A percentile compares a stretch with the other conserved stretches of the same genome.
phyloP scores from a whole-genome alignment of 1,139 yeast species.

The Hansenula sp. region DNA sequence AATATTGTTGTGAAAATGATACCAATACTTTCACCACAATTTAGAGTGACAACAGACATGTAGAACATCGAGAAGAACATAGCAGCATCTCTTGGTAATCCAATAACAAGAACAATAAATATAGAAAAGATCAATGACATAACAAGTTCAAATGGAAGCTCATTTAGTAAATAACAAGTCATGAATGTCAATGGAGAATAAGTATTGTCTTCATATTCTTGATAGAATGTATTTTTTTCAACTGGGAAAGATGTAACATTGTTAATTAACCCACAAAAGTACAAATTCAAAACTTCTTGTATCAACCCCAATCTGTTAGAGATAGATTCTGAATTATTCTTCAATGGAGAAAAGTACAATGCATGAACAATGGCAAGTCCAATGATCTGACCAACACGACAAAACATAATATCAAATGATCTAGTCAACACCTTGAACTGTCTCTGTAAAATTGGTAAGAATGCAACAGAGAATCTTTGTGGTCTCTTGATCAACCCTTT shows the following conservation, averaged over 20 bases:
- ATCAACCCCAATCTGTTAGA: constrained; percentile 67
- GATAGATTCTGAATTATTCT: constrained; percentile 53
- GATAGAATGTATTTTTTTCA: constrained; percentile 72
- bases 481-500: constrained; percentile 9
- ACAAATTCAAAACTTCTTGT: constrained; percentile 69
- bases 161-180: constrained; percentile 58
- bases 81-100: constrained; percentile 63
- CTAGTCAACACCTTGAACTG: constrained; percentile 52
- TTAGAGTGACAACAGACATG: constrained; percentile 49
- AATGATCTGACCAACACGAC: constrained; percentile 63
- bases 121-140: constrained; percentile 56
- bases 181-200: constrained; percentile 68
- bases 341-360: constrained; percentile 67
- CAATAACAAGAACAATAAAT: constrained; percentile 64
- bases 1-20: constrained; percentile 73
- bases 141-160: constrained; percentile 65
- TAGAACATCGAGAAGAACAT: constrained; percentile 67
- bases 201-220: constrained; percentile 71
- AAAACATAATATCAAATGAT: constrained; percentile 56
- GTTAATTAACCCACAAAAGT: constrained; percentile 76
- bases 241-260: constrained; percentile 71
- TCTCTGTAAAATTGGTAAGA: constrained; percentile 37
- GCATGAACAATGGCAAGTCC: constrained; percentile 65
- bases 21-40: constrained; percentile 82
- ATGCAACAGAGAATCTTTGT: constrained; percentile 34